Percentiles rank a stretch among this genome's conserved stretches.
These are phyloP conservation scores for Aspergillus neoniger DNA, from an alignment of 2,329 filamentous ascomycete species.

Conservation along the genomic window DNA sequence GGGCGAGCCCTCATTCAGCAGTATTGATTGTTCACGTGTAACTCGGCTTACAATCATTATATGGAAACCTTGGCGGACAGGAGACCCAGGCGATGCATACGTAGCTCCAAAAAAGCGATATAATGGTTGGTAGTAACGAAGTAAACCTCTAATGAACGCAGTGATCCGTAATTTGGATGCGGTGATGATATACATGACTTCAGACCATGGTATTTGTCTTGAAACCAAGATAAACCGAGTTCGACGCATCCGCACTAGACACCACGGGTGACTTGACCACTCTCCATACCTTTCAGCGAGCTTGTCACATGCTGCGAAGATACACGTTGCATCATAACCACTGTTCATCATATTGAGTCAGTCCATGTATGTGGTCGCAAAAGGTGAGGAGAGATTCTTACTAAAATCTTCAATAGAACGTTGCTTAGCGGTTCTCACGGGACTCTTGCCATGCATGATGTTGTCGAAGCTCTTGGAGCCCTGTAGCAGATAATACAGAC, in stretches of 20 bases:
- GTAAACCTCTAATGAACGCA: neutral
- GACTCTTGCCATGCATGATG: conserved; percentile 87
- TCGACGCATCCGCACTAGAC: neutral
- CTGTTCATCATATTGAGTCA: conserved; percentile 56
- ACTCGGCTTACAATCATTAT: too few relatives aligned
- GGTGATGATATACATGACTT: neutral
- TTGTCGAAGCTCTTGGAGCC: conserved; percentile 82
- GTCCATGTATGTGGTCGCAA: conserved; percentile 26
- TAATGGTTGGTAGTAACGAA: neutral
- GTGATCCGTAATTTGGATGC: too few relatives aligned
- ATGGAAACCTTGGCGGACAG: neutral
- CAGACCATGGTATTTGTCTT: neutral
- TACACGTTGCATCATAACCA: conserved; percentile 85
- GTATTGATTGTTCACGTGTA: too few relatives aligned
- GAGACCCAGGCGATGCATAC: neutral
- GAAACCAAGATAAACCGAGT: neutral
- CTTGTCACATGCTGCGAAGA: conserved; percentile 90
- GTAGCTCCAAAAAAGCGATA: neutral
- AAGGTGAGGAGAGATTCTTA: conserved; percentile 53
- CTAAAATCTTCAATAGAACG: conserved; percentile 85
- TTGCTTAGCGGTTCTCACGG: conserved; percentile 74
- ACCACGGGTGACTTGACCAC: neutral
- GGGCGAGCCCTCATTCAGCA: too few relatives aligned
- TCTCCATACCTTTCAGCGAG: conserved; percentile 13
- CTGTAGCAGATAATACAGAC: conserved; percentile 78